Conservation (phyloP, 1,284 basidiomycete species). For the Ustilago vetiveriae region DNA sequence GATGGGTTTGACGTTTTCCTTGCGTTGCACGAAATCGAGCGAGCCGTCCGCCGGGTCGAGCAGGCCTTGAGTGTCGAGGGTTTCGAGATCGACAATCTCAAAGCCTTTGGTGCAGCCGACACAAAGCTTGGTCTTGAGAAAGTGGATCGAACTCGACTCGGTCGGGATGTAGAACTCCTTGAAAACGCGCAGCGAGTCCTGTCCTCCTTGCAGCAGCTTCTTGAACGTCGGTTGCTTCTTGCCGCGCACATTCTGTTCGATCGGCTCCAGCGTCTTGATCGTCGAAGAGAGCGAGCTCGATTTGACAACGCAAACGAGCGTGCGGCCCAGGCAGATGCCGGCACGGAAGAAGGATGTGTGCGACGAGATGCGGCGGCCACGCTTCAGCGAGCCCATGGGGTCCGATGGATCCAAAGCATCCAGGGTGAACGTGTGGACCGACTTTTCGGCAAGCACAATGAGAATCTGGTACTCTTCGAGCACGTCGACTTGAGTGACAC, state of each 20-base stretch:
- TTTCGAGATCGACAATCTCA: slow-evolving; percentile 98
- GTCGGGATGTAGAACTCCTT: slow-evolving; percentile 98
- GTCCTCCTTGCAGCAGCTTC: slow-evolving; percentile 90
- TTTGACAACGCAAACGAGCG: slow-evolving; percentile 98
- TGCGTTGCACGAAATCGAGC: slow-evolving; percentile 91
- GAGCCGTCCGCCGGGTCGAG: slow-evolving; percentile 91
- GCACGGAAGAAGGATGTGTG: slow-evolving; percentile 99
- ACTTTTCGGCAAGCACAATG: slow-evolving; percentile 86
- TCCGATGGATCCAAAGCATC: slow-evolving; percentile 91
- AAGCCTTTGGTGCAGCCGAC: slow-evolving; percentile 98
- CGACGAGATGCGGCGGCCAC: slow-evolving; percentile 92
- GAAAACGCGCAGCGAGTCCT: slow-evolving; percentile 92
- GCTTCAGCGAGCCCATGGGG: slow-evolving; percentile 87
- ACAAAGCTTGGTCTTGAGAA: slow-evolving; percentile 96
- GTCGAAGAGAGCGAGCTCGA: slow-evolving; percentile 92
- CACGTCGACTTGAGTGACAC: slow-evolving; percentile 94
- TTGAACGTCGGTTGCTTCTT: slow-evolving; percentile 85
- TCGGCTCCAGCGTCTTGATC: slow-evolving; percentile 96
- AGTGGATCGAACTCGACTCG: slow-evolving; percentile 94
- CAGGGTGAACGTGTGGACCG: slow-evolving; percentile 94
- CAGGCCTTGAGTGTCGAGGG: slow-evolving; percentile 93
- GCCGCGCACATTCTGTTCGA: slow-evolving; percentile 82
- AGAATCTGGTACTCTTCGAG: slow-evolving; percentile 95
- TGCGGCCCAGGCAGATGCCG: slow-evolving; percentile 88
- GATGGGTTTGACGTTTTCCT: slow-evolving; percentile 89